These are phyloP conservation scores for Talaromyces sp. DNA, from an alignment of 2,329 filamentous ascomycete genomes.

Conservation along the genomic window DNA sequence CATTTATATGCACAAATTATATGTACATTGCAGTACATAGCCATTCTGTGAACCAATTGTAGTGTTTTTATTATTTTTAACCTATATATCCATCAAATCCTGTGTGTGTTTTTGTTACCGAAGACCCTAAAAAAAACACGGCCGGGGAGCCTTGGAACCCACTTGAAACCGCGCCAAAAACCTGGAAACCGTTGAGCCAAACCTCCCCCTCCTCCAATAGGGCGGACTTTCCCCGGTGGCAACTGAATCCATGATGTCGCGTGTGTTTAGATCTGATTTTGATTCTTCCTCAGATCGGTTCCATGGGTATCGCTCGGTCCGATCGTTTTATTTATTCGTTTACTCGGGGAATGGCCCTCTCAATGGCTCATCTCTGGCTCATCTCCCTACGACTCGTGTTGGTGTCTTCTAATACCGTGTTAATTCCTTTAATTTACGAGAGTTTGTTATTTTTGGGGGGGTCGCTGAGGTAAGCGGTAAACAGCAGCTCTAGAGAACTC, in stretches of 20 bases:
- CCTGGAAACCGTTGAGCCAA: constrained; percentile 5
- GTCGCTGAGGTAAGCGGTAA: too few species aligned
- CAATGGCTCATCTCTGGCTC: too few species aligned
- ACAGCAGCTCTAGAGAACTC: too few species aligned
- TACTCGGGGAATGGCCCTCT: too few species aligned
- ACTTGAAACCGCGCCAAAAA: not conserved
- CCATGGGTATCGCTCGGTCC: not conserved
- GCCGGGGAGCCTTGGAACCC: not conserved
- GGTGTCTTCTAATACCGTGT: too few species aligned
- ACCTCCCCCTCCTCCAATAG: not conserved
- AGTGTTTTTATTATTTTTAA: not conserved
- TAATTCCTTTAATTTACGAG: too few species aligned
- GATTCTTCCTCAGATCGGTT: not conserved
- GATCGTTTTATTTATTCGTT: too few species aligned
- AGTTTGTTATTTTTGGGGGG: too few species aligned
- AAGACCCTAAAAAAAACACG: not conserved
- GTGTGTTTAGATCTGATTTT: not conserved
- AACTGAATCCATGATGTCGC: constrained; percentile 1
- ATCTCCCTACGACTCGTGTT: too few species aligned
- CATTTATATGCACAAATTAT: not conserved
- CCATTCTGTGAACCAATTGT: not conserved
- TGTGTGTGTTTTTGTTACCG: not conserved
- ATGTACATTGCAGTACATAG: too few species aligned
- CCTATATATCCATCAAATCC: too few species aligned
- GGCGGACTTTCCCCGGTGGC: not conserved